Conservation (phyloP, 2,329 filamentous ascomycete species). For the Conoideocrella luteorostrata region DNA sequence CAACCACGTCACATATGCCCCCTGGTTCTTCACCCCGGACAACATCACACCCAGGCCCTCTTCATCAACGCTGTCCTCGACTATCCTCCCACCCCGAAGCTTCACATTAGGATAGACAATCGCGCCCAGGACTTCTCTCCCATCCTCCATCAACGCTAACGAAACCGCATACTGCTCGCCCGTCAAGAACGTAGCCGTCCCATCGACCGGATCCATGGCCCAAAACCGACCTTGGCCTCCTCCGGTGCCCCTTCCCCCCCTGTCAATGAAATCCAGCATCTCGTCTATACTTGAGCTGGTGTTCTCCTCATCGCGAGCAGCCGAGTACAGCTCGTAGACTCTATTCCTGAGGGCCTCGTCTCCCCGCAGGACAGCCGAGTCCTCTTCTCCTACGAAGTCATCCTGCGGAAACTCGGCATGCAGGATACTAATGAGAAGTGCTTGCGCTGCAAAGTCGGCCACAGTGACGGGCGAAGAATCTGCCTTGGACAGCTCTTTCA, state of each 20-base stretch:
- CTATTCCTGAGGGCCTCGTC: slow-evolving; percentile 40
- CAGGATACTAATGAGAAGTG: slow-evolving; percentile 51
- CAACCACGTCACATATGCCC: slow-evolving; percentile 22
- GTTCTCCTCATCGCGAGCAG: slow-evolving; percentile 3
- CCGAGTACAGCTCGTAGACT: slow-evolving; percentile 49
- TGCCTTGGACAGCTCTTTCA: slow-evolving; percentile 45
- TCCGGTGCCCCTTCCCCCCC: slow-evolving; percentile 39
- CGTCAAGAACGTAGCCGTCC: slow-evolving; percentile 54
- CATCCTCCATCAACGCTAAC: slow-evolving; percentile 51
- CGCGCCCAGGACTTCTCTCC: slow-evolving; percentile 50
- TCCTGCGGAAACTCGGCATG: slow-evolving; percentile 48
- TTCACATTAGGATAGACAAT: slow-evolving; percentile 55
- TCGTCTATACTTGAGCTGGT: slow-evolving; percentile 36
- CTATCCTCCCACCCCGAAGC: slow-evolving; percentile 28
- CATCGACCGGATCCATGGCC: slow-evolving; percentile 61
- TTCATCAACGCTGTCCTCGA: slow-evolving; percentile 25
- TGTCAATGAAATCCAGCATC: slow-evolving; percentile 56
- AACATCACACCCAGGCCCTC: slow-evolving; percentile 30
- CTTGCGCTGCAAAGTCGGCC: slow-evolving; percentile 58
- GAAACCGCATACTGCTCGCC: slow-evolving; percentile 59
- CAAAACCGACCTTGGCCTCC: slow-evolving; percentile 40
- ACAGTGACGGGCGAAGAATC: slow-evolving; percentile 57
- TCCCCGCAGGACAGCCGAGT: slow-evolving; percentile 42
- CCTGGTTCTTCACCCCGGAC: slow-evolving; percentile 25
- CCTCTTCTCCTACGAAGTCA: slow-evolving; percentile 56